These are phyloP conservation scores for Malus domestica DNA, from an alignment of 306 rosid genomes.

Conservation along the genomic window ASM211411v1 NC_041793.1:43955001-43955500, in stretches of 20 bases:
- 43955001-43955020: not conserved
- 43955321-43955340: conserved; percentile 67
- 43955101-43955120: not conserved
- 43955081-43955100: not conserved
- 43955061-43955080: not conserved
- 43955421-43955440: conserved; percentile 1
- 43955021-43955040: not conserved
- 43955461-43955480: conserved; percentile 50
- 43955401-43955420: conserved; percentile 3
- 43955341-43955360: conserved; percentile 82
- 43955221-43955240: not conserved
- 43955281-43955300: not conserved
- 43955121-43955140: not conserved
- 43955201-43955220: not conserved
- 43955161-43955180: not conserved
- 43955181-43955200: not conserved
- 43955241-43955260: not conserved
- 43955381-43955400: conserved; percentile 64
- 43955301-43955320: not conserved
- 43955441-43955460: not conserved
- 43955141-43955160: not conserved
- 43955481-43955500: conserved; percentile 77
- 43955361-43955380: conserved; percentile 91
- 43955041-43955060: not conserved
- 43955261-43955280: not conserved